Conservation (phyloP, 495 filamentous ascomycete genomes). For the Schizothecium vesticola region DNA sequence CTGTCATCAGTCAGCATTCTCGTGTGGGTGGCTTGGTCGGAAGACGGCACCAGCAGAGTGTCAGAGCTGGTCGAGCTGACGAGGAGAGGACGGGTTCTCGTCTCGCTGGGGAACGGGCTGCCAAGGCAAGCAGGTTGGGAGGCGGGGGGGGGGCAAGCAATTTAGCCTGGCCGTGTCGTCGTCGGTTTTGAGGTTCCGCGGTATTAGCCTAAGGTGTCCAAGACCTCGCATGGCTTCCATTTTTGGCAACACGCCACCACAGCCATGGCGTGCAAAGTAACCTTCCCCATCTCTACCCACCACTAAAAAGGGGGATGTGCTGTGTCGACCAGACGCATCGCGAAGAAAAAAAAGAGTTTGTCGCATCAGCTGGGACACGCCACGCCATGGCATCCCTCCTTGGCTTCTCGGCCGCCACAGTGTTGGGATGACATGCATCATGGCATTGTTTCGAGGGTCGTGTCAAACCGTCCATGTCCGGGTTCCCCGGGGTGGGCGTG, state of each 20-base stretch:
- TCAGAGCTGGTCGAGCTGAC: not conserved
- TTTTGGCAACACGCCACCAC: constrained; percentile 12
- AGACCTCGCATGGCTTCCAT: constrained; percentile 7
- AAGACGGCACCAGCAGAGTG: constrained; percentile 7
- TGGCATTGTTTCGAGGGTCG: not conserved
- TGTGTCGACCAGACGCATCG: not conserved
- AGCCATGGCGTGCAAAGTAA: constrained; percentile 1
- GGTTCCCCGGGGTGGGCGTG: not conserved
- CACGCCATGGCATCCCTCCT: not conserved
- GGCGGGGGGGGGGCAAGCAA: constrained; percentile 4
- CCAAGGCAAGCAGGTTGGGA: constrained; percentile 1
- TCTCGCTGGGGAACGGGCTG: not conserved
- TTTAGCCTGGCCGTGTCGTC: constrained; percentile 10
- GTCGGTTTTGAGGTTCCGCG: constrained; percentile 7
- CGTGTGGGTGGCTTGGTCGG: not conserved
- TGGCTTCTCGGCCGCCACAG: not conserved
- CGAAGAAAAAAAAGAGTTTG: not conserved
- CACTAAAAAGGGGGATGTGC: not conserved
- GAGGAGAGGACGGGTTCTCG: not conserved
- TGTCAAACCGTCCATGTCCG: not conserved
- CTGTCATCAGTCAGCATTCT: constrained; percentile 10
- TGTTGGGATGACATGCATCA: not conserved
- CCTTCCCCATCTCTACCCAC: constrained; percentile 7
- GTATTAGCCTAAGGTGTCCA: constrained; percentile 12
- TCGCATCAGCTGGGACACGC: constrained; percentile 11